Base-by-base conservation (phyloP, 2,329 filamentous ascomycete genomes). In the Penicillium brasilianum region DNA sequence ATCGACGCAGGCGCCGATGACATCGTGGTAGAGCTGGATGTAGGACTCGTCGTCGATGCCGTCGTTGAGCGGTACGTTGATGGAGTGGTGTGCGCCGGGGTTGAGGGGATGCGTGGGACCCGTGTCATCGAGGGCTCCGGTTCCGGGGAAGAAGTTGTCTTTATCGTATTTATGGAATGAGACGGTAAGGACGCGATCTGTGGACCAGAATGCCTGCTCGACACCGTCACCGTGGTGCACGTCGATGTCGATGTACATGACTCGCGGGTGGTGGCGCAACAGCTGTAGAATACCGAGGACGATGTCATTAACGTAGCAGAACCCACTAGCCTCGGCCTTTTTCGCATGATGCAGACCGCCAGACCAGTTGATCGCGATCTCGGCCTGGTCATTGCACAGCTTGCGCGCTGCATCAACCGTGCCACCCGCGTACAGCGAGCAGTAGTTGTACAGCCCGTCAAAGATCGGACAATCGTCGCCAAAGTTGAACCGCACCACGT, bases 241-340 rank as follows among this genome's bases (percentile, higher is more conserved):
- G 74, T 96, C 92, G 68, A 96, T 96, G 74, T 96, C 92, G 76
- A 98, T 93, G 77, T 98, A 97, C 60, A 98, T 84, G 8, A 98
- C 93, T 52, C 93, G 90, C 16, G 92, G 88, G 69, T 93, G 87
- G 72, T 89, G 86, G 32, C 91, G 89, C 16, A 98, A 83, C 10
- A 99, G 85, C 75, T 97, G 90, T 39, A 98, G 85, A 69, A 97
- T 95, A 37, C 91, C 92, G 50, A 99, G 85, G 60, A 98, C 95
- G 71, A 98, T 98, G 77, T 99, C 95, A 77, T 99, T 99, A 80
- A 98, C 93, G 80, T 99, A 99, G 81, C 95, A 99, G 78, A 99
- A 99, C 0, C 95, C 95, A 14, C 90, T 94, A 0, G 95, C 94
- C 78, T 97, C 93, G 56, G 90, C 87, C 74, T 94, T 95, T 78